These are phyloP conservation scores for Hypoxylon trugodes DNA, from an alignment of 495 filamentous ascomycete species.

Conservation along the genomic window DNA sequence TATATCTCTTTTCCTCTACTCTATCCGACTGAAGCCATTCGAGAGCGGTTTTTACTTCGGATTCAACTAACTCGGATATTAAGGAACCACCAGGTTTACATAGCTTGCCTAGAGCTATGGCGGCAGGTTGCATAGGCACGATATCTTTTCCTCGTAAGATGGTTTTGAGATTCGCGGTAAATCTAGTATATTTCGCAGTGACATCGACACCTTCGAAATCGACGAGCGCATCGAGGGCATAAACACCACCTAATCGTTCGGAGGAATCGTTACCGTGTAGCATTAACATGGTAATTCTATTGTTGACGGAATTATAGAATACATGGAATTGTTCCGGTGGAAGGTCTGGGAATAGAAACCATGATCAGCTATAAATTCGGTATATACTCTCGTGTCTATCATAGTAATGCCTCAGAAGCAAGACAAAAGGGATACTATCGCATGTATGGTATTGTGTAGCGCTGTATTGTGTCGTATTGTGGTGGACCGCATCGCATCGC, in stretches of 20 bases:
- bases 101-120: conserved; percentile 85
- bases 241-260: conserved; percentile 89
- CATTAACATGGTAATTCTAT: conserved; percentile 76
- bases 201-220: conserved; percentile 95
- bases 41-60: conserved; percentile 91
- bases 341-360: conserved; percentile 68
- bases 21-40: conserved; percentile 97
- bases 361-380: conserved; percentile 14
- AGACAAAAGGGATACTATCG: too few species aligned
- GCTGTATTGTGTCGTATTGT: too few species aligned
- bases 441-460: too few species aligned
- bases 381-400: too few species aligned
- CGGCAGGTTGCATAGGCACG: conserved; percentile 84
- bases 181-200: conserved; percentile 91
- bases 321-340: conserved; percentile 76
- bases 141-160: conserved; percentile 90
- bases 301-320: conserved; percentile 81
- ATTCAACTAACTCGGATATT: conserved; percentile 95
- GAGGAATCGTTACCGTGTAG: conserved; percentile 83
- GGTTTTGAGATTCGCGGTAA: conserved; percentile 86
- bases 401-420: too few species aligned
- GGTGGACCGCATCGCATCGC: background rate
- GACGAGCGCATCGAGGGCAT: conserved; percentile 90
- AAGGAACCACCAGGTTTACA: conserved; percentile 92
- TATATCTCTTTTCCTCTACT: conserved; percentile 89